Conservation (phyloP, 2,329 filamentous ascomycete genomes). For the Colletotrichum agaves region DNA sequence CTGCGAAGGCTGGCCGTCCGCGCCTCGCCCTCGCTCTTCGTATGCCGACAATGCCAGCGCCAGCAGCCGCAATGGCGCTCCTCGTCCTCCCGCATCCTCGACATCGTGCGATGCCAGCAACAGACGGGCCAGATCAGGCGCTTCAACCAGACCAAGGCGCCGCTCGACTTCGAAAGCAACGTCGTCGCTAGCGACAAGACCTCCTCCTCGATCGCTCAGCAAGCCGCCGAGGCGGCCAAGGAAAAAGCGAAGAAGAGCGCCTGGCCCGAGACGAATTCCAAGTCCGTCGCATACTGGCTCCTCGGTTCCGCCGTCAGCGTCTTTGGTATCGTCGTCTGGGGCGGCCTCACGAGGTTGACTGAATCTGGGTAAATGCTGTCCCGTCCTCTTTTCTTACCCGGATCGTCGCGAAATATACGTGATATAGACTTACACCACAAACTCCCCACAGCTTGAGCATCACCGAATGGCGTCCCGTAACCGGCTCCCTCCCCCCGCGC, state of each 20-base stretch:
- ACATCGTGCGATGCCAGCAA: slow-evolving; percentile 49
- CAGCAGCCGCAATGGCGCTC: slow-evolving; percentile 43
- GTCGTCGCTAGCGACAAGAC: slow-evolving; percentile 20
- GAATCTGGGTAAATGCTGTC: slow-evolving; percentile 81
- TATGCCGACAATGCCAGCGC: slow-evolving; percentile 61
- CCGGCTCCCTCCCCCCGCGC: slow-evolving; percentile 87
- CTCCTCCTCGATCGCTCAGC: slow-evolving; percentile 14
- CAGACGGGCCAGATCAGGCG: slow-evolving; percentile 39
- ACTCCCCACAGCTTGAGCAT: slow-evolving; percentile 79
- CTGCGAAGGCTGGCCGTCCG: slow-evolving; percentile 54
- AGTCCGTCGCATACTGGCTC: slow-evolving; percentile 89
- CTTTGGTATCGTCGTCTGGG: slow-evolving; percentile 96
- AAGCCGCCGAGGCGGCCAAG: slow-evolving; percentile 27
- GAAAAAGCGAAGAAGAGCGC: slow-evolving; percentile 46
- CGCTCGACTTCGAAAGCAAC: slow-evolving; percentile 41
- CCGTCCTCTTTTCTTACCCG: background rate
- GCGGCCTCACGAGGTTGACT: slow-evolving; percentile 90
- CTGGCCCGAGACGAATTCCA: slow-evolving; percentile 73
- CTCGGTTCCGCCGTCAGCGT: slow-evolving; percentile 91
- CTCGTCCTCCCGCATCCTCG: slow-evolving; percentile 51
- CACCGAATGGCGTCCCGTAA: slow-evolving; percentile 98
- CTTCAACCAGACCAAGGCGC: slow-evolving; percentile 50
- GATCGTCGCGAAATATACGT: too few species aligned
- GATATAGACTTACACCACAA: background rate
- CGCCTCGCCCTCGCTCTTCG: slow-evolving; percentile 52